A percentile compares a stretch with the other conserved stretches of the same genome.
These are phyloP conservation scores for Gymnopilus junonius DNA, from an alignment of 768 basidiomycete species.

Conservation along the genomic window DNA sequence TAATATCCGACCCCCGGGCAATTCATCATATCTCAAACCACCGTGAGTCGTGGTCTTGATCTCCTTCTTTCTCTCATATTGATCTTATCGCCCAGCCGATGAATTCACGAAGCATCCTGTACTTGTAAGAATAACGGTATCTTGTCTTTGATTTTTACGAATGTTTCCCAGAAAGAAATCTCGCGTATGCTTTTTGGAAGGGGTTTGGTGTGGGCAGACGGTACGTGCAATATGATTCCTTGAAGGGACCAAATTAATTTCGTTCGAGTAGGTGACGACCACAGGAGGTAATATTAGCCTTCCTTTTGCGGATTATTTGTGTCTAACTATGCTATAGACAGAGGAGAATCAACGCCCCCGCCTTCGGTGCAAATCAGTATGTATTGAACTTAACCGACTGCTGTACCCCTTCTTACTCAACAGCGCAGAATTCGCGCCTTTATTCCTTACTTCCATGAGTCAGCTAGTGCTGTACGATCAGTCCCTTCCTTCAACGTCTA, in stretches of 20 bases:
- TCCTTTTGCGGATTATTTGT: no score
- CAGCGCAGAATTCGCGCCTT: neutral
- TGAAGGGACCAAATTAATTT: neutral
- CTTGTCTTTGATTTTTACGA: neutral
- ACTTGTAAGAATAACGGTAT: neutral
- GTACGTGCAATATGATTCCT: neutral
- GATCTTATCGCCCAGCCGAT: neutral
- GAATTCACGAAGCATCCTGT: slow-evolving; percentile 2
- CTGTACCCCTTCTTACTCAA: neutral
- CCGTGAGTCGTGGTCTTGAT: neutral
- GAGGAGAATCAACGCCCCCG: neutral
- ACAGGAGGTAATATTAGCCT: neutral
- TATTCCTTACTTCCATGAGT: neutral
- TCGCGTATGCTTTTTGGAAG: neutral
- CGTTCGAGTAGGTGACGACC: neutral
- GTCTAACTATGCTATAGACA: neutral
- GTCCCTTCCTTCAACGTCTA: neutral
- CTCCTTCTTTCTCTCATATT: neutral
- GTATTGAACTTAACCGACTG: neutral
- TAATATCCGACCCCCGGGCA: neutral
- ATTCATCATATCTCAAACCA: neutral
- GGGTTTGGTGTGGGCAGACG: neutral
- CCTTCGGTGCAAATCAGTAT: neutral
- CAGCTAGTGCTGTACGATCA: neutral
- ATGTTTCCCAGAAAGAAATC: neutral